Conservation (phyloP, 2,329 filamentous ascomycete genomes). For the Monosporascus sp. region DNA sequence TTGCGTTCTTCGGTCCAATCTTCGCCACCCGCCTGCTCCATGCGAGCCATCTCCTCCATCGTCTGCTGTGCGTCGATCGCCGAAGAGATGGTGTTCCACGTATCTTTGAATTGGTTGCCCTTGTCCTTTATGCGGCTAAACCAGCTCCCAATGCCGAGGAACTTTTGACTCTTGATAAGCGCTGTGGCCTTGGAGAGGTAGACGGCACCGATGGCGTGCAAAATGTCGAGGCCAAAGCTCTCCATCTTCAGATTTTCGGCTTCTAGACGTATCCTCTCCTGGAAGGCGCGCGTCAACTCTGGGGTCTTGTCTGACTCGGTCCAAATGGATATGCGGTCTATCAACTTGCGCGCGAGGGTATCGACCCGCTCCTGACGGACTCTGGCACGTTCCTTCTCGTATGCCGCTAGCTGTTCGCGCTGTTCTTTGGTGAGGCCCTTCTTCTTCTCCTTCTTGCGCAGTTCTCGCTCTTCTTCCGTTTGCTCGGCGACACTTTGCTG, state of each 20-base stretch:
- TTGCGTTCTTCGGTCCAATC: constrained; percentile 98
- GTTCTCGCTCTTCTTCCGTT: constrained; percentile 67
- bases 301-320: constrained; percentile 89
- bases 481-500: constrained; percentile 52
- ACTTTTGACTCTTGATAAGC: constrained; percentile 92
- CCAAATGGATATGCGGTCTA: constrained; percentile 89
- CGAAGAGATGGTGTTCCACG: constrained; percentile 94
- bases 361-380: constrained; percentile 87
- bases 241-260: constrained; percentile 99
- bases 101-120: constrained; percentile 94
- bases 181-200: constrained; percentile 84
- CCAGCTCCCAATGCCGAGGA: constrained; percentile 92
- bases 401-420: constrained; percentile 81
- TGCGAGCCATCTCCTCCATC: constrained; percentile 97
- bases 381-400: constrained; percentile 77
- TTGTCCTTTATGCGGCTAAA: constrained; percentile 93
- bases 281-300: constrained; percentile 84
- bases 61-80: constrained; percentile 97
- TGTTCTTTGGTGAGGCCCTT: constrained; percentile 88
- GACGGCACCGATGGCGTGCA: constrained; percentile 88
- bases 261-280: constrained; percentile 89
- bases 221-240: constrained; percentile 91
- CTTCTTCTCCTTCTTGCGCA: constrained; percentile 75
- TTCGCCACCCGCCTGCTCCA: constrained; percentile 90
- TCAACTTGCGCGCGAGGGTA: constrained; percentile 74